phyloP scores from a whole-genome alignment of 108 stramenopile genomes.

The Skeletonema marinoi region DNA sequence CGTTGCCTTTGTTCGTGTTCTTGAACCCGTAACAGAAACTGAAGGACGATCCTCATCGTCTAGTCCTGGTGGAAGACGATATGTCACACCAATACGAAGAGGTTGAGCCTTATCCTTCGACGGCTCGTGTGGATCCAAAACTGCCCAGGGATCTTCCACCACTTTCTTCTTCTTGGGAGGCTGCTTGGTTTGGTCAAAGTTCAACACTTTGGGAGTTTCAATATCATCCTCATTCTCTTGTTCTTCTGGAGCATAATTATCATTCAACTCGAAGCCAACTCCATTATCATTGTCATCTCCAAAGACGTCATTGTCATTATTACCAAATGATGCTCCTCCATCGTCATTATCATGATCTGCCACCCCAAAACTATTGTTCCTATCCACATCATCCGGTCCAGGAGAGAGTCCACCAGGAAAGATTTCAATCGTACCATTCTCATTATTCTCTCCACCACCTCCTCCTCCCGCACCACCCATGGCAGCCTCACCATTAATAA shows the following conservation, averaged over 20 bases:
- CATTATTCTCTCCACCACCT: slow-evolving; percentile 18
- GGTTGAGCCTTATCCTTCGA: slow-evolving; percentile 50
- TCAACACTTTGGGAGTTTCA: slow-evolving; percentile 12
- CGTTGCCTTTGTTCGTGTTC: slow-evolving; percentile 35
- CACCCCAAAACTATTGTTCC: slow-evolving; percentile 2
- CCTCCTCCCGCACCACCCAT: slow-evolving; percentile 3
- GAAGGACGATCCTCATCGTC: slow-evolving; percentile 63
- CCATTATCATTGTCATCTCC: slow-evolving; percentile 16
- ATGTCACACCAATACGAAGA: slow-evolving; percentile 76
- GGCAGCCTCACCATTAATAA: slow-evolving; percentile 17
- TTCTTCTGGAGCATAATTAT: slow-evolving; percentile 20
- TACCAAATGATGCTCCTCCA: slow-evolving; percentile 45
- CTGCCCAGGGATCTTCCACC: slow-evolving; percentile 76
- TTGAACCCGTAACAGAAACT: slow-evolving; percentile 72
- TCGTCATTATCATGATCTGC: slow-evolving; percentile 25
- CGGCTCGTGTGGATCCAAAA: slow-evolving; percentile 86
- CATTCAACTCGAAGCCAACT: slow-evolving; percentile 34
- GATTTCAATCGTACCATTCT: slow-evolving; percentile 24
- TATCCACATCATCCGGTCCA: slow-evolving; percentile 1
- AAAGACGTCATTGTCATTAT: slow-evolving; percentile 4
- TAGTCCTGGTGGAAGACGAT: slow-evolving; percentile 72
- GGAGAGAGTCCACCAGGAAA: slow-evolving; percentile 38
- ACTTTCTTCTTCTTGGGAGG: slow-evolving; percentile 15
- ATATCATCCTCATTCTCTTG: slow-evolving; percentile 29
- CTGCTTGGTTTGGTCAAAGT: neutral